Evolutionary conservation across 2,329 filamentous ascomycete species (phyloP), one percentile per base, ranked within the genome.

Genomic region (Verticillium nubilum): DNA sequence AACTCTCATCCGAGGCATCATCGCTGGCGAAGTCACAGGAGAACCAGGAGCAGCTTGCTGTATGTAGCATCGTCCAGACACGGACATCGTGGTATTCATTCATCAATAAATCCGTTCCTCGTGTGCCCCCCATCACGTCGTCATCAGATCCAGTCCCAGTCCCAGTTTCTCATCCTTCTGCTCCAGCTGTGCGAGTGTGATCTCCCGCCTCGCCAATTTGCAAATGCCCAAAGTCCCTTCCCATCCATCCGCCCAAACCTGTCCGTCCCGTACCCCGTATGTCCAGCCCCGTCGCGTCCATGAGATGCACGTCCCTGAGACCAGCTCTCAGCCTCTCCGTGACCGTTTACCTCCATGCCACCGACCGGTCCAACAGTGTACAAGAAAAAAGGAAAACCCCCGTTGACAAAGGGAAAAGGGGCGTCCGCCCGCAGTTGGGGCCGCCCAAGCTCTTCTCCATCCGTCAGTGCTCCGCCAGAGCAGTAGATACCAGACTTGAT

Each of bases 401-500:
- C 26, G 29, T 52, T 31, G 59, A 37, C 57, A 60, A 53, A 53
- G 15, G 25, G 42, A 47, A 37, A 47, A 10, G 42, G 42, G 19
- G 17, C 7, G 19, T 47, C 42, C n/a, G 25, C 42, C 42, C 42
- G 42, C 12, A 23, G n/a, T 31, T 5, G 42, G n/a, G 42, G 19
- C 19, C 15, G 52, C 29, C 54, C 35, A 52, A 35, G 54, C 59
- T 62, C 50, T 55, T 52, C 52, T 52, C 35, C 33, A 27, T 52
- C 59, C 35, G 37, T 35, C 61, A 35, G 15, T 58, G 23, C 57
- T 42, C 61, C 23, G 29, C 54, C 42, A 23, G 25, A 59, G 58
- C 55, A 62, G 57, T 58, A 63, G 59, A 64, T 66, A 67, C 65
- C 60, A 67, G 63, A 67, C 50, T 59, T 47, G 59, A 59, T 58